phyloP scores from a whole-genome alignment of 2,329 filamentous ascomycete species.

The Hymenoscyphus occultus region DNA sequence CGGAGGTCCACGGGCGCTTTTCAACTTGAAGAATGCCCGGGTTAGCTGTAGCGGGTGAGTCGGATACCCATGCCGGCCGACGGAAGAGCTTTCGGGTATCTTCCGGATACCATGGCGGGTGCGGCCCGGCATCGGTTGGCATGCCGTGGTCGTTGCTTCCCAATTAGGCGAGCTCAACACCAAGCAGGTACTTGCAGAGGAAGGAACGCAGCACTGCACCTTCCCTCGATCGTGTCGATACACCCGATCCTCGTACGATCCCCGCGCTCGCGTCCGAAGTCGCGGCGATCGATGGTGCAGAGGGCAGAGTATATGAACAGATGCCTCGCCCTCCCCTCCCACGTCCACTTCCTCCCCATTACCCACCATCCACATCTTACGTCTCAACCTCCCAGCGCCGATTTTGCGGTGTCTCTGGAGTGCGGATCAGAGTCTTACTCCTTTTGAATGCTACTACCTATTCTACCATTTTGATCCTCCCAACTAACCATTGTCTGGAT shows the following conservation, averaged over 20 bases:
- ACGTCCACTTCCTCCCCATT: not conserved
- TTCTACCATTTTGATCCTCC: constrained; percentile 6
- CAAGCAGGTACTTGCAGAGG: not conserved
- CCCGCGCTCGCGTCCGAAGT: not conserved
- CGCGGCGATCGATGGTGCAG: not conserved
- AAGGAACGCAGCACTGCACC: not conserved
- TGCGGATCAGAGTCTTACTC: not conserved
- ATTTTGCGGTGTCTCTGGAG: constrained; percentile 1
- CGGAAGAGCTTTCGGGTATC: no score
- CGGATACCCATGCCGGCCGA: not conserved
- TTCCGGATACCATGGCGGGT: no score
- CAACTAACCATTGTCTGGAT: constrained; percentile 9
- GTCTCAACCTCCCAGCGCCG: not conserved
- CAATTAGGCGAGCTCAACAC: constrained; percentile 1
- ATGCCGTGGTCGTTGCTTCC: not conserved
- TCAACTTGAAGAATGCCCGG: not conserved
- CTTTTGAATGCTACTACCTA: not conserved
- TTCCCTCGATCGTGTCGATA: not conserved
- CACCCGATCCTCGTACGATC: not conserved
- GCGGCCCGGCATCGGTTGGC: not conserved
- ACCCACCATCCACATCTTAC: not conserved
- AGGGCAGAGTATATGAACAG: not conserved
- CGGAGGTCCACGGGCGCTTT: not conserved
- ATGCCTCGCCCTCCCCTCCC: not conserved
- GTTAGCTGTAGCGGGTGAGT: not conserved